These are phyloP conservation scores for Thymus mandschuricus DNA, from an alignment of 257 asterid species.

Conservation along the genomic window DNA sequence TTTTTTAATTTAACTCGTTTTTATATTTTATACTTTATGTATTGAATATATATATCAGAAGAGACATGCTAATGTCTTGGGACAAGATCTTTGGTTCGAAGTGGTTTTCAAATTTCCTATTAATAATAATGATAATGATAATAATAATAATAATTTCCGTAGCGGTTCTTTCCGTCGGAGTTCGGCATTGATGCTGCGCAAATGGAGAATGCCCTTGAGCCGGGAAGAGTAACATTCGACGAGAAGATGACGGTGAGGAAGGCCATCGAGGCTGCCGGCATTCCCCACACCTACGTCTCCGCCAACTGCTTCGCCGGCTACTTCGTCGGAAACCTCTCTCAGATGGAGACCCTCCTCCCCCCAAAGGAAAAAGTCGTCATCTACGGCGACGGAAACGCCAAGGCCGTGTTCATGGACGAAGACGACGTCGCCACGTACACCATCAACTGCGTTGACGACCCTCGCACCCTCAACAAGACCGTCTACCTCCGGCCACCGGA, in stretches of 20 bases:
- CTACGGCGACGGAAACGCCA: slow-evolving; percentile 67
- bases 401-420: slow-evolving; percentile 69
- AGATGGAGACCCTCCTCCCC: slow-evolving; percentile 71
- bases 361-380: slow-evolving; percentile 53
- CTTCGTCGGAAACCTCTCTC: slow-evolving; percentile 73
- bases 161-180: slow-evolving; percentile 92
- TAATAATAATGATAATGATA: too few species aligned
- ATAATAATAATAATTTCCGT: not conserved
- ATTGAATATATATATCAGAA: too few species aligned
- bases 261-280: slow-evolving; percentile 71
- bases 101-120: too few species aligned
- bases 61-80: too few species aligned
- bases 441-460: slow-evolving; percentile 66
- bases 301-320: slow-evolving; percentile 84
- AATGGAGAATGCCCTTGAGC: slow-evolving; percentile 75
- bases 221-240: slow-evolving; percentile 84
- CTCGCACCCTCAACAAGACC: slow-evolving; percentile 77
- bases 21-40: too few species aligned
- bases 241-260: slow-evolving; percentile 76
- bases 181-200: slow-evolving; percentile 75
- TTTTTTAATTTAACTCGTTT: too few species aligned
- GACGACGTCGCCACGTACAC: slow-evolving; percentile 72
- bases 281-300: slow-evolving; percentile 74
- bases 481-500: slow-evolving; percentile 66
- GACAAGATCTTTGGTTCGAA: too few species aligned